These are phyloP conservation scores for Rhodotorula sp. DNA, from an alignment of 1,284 basidiomycete genomes.

Conservation along the genomic window DNA sequence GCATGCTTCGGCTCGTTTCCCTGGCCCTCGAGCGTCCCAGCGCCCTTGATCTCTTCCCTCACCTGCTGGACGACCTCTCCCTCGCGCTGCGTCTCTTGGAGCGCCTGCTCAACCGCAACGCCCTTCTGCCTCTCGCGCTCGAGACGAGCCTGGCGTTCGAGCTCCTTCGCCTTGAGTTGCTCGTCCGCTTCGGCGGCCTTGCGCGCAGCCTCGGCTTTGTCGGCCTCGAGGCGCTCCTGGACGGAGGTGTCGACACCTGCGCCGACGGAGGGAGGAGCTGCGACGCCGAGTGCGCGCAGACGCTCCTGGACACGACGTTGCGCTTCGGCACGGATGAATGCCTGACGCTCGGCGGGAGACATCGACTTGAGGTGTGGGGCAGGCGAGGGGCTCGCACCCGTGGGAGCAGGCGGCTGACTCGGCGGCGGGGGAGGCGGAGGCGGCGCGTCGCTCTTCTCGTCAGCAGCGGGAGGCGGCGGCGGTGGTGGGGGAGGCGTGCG, in stretches of 20 bases:
- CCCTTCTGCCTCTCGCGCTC: constrained; percentile 61
- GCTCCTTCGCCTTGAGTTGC: constrained; percentile 67
- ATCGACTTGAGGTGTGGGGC: constrained; percentile 66
- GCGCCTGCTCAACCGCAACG: constrained; percentile 39
- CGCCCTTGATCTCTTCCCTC: constrained; percentile 33
- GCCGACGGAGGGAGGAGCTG: constrained; percentile 54
- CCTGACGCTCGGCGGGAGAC: constrained; percentile 78
- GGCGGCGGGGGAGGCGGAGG: constrained; percentile 53
- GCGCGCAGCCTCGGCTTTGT: constrained; percentile 48
- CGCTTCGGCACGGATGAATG: constrained; percentile 77
- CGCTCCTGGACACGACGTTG: constrained; percentile 80
- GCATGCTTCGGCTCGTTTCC: constrained; percentile 17
- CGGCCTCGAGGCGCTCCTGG: constrained; percentile 44
- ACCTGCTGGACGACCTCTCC: constrained; percentile 34
- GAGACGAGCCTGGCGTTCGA: constrained; percentile 51
- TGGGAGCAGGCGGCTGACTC: constrained; percentile 52
- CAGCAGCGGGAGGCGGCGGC: constrained; percentile 41
- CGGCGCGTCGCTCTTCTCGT: constrained; percentile 44
- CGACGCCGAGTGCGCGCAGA: constrained; percentile 77
- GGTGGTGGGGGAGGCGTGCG: constrained; percentile 46
- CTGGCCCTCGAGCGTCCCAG: constrained; percentile 9
- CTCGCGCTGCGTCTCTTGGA: constrained; percentile 51
- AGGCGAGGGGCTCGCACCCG: constrained; percentile 51
- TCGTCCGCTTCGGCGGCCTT: constrained; percentile 58
- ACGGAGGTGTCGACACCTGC: constrained; percentile 38